Evolutionary conservation across 2,329 filamentous ascomycete species (phyloP), one percentile per base, ranked within the genome.

Genomic region (Zymoseptoria pseudotritici): DNA sequence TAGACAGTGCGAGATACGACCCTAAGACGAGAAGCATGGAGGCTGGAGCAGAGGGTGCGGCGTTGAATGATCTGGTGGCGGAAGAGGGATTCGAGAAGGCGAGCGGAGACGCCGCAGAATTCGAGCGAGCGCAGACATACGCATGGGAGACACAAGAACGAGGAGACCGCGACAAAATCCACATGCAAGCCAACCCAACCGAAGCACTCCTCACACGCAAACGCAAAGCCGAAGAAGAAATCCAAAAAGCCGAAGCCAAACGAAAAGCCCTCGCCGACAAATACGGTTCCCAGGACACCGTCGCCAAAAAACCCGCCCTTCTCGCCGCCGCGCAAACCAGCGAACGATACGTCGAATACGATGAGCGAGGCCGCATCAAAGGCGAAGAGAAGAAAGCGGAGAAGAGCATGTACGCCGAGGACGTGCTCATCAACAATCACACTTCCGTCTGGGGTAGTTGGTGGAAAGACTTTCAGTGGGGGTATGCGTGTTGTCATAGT

Each of bases 1-100:
- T 96, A 2, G 94, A 99, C 70, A 97, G 92, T 1, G 94, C 95
- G 1, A 95, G 96, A 74, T 99, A 99, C 76, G 93, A 99, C 71
- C 94, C 94, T 0, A 99, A 99, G 73, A 97, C 92, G 11, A 84
- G 94, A 68, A 88, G 89, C 8, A 90, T 99, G 81, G 54, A 65
- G 8, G 63, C 63, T 11, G 57, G 88, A 96, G 21, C 90, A 96
- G 71, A 86, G 85, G 63, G 91, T 89, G 6, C 89, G 87, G 31
- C 87, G 87, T 89, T 90, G 2, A 89, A 92, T 7, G 85, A 88
- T 29, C 76, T 96, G 5, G 93, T 94, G 58, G 92, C 92, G 3
- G 94, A 97, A 69, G 92, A 97, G 69, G 93, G 93, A 53, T 97
- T 96, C 74, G 84, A 96, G 77, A 86, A 88, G 51, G 87, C 87